Evolutionary conservation across 2,329 filamentous ascomycete species (phyloP), one percentile per base, ranked within the genome.

Genomic region (Stagonosporopsis vannaccii): DNA sequence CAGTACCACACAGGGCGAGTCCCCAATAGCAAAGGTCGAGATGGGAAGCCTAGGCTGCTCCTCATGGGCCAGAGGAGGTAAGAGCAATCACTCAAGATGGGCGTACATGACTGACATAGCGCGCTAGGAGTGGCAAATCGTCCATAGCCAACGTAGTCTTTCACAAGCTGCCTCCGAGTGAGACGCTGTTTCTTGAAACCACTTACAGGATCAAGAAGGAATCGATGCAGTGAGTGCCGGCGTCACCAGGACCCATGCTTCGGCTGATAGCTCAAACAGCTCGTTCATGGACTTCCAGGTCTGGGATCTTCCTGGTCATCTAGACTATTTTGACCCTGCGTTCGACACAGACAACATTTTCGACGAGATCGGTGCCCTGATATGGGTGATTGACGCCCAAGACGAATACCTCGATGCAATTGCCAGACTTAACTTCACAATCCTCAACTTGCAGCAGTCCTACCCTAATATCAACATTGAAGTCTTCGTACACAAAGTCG

Each of bases 261-360:
- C 9, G 7, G 36, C 57, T 60, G 13, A 68, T 19, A 48, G 44
- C 20, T 8, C 22, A 7, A 15, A 17, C 56, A 97, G 92, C 66
- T 98, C 95, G 3, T 98, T 99, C 75, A 97, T 98, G 92, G 94
- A 98, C 74, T 97, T 98, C 66, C 94, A 98, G 78, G 91, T 97
- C 43, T 97, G 93, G 91, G 95, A 99, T 74, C 93, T 99, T 55
- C 95, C 95, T 2, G 93, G 94, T 22, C 93, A 98, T 77, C 87
- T 98, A 62, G 91, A 97, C 78, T 96, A 96, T 69, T 88, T 96
- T 58, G 92, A 95, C 70, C 88, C 91, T 4, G 89, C 87, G 43
- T 96, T 96, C 70, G 93, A 98, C 74, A 89, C 95, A 60, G 92
- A 96, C 67, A 89, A 91, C 70, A 94, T 98, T 69, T 99, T 99